These are phyloP conservation scores for Paspalum vaginatum DNA, from an alignment of 176 grass and related monocot species.

Conservation along the genomic window DNA sequence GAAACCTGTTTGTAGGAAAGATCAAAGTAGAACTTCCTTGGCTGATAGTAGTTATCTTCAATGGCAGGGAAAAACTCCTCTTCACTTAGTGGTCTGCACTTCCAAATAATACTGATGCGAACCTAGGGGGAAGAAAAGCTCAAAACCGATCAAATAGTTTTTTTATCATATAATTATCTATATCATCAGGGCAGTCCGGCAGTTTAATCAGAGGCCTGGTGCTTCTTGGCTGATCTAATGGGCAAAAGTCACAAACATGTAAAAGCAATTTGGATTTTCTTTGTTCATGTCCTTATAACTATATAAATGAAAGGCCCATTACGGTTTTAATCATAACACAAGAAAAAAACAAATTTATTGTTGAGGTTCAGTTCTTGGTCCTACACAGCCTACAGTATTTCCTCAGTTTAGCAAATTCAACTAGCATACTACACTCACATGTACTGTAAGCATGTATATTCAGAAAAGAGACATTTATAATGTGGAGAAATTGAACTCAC, in stretches of 20 bases:
- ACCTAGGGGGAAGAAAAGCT: constrained; percentile 47
- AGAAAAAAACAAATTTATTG: neutral
- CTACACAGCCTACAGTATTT: neutral
- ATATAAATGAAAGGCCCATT: neutral
- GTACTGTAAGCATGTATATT: neutral
- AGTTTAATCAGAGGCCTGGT: neutral
- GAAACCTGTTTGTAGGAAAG: constrained; percentile 65
- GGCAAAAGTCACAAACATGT: neutral
- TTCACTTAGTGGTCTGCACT: constrained; percentile 61
- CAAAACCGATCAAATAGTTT: constrained; percentile 32
- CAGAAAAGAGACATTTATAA: neutral
- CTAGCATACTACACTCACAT: neutral
- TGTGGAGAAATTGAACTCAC: neutral
- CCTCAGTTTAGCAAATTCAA: neutral
- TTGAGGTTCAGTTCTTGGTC: neutral
- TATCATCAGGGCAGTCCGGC: neutral
- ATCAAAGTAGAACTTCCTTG: constrained; percentile 63
- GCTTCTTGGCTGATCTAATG: neutral
- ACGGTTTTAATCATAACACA: neutral
- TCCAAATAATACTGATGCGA: constrained; percentile 59
- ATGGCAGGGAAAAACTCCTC: constrained; percentile 64
- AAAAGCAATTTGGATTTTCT: neutral
- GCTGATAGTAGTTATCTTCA: constrained; percentile 57
- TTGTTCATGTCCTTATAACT: neutral
- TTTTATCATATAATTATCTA: neutral